A percentile compares a stretch with the other conserved stretches of the same genome.
These are phyloP conservation scores for Paramecium pentaurelia DNA, from an alignment of 73 alveolate genomes.

Conservation along the genomic window DNA sequence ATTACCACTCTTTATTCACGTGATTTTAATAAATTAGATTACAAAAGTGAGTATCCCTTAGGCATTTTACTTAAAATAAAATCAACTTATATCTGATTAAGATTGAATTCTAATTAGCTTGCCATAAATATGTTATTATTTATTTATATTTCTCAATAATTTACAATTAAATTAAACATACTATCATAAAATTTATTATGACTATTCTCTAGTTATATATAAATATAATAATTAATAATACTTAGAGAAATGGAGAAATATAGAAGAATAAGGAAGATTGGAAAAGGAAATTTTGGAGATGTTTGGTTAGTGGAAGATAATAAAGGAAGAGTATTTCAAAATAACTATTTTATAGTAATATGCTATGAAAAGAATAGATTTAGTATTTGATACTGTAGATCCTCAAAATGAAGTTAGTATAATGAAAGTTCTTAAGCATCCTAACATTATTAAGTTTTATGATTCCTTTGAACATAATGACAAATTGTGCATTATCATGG, in stretches of 20 bases:
- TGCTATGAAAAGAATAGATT: constrained; percentile 76
- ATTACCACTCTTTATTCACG: constrained; percentile 44
- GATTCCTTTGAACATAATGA: constrained; percentile 68
- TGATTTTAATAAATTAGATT: not conserved
- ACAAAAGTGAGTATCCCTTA: not conserved
- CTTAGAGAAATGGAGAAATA: constrained; percentile 58
- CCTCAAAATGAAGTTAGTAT: constrained; percentile 68
- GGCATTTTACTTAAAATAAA: not conserved
- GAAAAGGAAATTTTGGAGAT: constrained; percentile 73
- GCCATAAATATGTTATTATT: not conserved
- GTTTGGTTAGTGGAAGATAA: constrained; percentile 61
- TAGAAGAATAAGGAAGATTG: constrained; percentile 61
- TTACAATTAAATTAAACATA: not conserved
- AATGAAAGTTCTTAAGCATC: constrained; percentile 67
- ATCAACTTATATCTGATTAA: not conserved
- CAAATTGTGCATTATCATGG: constrained; percentile 73
- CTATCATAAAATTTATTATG: not conserved
- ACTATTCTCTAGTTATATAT: not conserved
- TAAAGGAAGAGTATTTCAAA: not conserved
- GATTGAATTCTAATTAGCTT: not conserved
- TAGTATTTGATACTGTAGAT: constrained; percentile 36
- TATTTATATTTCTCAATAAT: not conserved
- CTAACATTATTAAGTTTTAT: constrained; percentile 66
- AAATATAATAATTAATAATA: not conserved
- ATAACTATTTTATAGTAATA: not conserved